Evolutionary conservation across 768 basidiomycete genomes (phyloP).

Genomic region (Scleroderma citrinum): DNA sequence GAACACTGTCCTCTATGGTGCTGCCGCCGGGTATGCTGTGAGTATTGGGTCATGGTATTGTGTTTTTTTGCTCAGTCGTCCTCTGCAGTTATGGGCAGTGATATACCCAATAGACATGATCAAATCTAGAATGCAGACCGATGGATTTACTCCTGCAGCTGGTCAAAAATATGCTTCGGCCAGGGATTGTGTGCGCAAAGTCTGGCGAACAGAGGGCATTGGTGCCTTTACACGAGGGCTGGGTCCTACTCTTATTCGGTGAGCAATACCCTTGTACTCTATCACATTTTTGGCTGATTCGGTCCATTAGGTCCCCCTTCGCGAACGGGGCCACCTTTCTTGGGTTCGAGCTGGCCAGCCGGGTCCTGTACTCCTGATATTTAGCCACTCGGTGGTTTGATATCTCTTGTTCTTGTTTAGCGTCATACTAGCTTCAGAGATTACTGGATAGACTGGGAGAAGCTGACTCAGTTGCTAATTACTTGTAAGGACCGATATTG

Average conservation of each 20-base stretch:
- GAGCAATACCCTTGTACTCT: constrained; percentile 18
- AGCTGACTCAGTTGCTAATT: too few relatives aligned
- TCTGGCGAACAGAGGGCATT: constrained; percentile 80
- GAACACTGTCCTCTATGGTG: constrained; percentile 83
- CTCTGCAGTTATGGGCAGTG: constrained; percentile 70
- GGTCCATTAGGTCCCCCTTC: constrained; percentile 71
- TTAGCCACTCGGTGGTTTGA: neutral
- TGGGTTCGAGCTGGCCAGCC: constrained; percentile 89
- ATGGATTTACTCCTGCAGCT: constrained; percentile 69
- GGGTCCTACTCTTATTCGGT: constrained; percentile 88
- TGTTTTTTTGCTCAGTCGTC: constrained; percentile 6
- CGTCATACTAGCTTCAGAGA: neutral
- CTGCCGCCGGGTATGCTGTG: constrained; percentile 88
- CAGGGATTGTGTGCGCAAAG: constrained; percentile 74
- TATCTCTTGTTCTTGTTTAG: neutral
- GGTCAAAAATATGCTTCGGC: constrained; percentile 82
- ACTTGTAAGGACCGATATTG: too few relatives aligned
- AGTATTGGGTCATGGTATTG: constrained; percentile 22
- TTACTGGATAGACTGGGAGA: too few relatives aligned
- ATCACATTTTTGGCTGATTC: constrained; percentile 5
- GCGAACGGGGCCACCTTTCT: constrained; percentile 97
- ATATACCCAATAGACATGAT: constrained; percentile 97
- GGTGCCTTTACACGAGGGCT: constrained; percentile 89
- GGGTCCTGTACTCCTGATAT: constrained; percentile 45
- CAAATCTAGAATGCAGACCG: constrained; percentile 95